Base-by-base conservation (phyloP, 192 early-diverging fungal species). In the Neocallimastix lanati region DNA sequence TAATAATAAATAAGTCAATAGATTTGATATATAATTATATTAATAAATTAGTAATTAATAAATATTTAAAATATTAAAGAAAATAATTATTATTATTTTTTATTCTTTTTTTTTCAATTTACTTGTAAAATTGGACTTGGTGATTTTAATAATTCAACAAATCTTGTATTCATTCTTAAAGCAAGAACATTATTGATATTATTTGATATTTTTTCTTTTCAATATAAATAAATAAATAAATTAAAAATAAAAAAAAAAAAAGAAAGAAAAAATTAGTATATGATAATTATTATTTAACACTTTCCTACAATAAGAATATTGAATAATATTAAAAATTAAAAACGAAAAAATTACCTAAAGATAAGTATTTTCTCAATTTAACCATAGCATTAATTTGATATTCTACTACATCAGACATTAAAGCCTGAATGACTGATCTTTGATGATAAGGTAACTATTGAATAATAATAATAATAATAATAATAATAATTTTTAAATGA, bases 111-210 rank as follows among this genome's bases (percentile, higher is more conserved):
- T 33, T 33, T 33, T 33, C 11, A 21, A 50, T 6, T 2, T 50
- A 50, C 40, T 50, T 50, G 85, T 18, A 87, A 76, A 15, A 79
- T 76, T 21, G 77, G 29, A 79, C 84, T 81, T 29, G 80, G 80
- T 14, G 86, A 88, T 78, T 38, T 67, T 38, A 88, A 80, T 67
- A 88, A 88, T 77, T 88, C 82, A 9, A 88, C 87, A 82, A 88
- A 87, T 40, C 81, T 82, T 29, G 85, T 84, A 21, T 88, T 81
- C 28, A 88, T 83, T 33, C 86, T 83, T 77, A 78, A 80, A 13
- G 80, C 79, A 67, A 88, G 84, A 6, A 88, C 86, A 76, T 84
- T 76, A 80, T 88, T 79, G 80, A 88, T 88, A 76, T 86, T 85
- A 50, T 50, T 50, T 50, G 76, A 86, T 85, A 28, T 87, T 85